Evolutionary conservation across 306 rosid genomes (phyloP).

Genomic region (Vigna radiata): DNA sequence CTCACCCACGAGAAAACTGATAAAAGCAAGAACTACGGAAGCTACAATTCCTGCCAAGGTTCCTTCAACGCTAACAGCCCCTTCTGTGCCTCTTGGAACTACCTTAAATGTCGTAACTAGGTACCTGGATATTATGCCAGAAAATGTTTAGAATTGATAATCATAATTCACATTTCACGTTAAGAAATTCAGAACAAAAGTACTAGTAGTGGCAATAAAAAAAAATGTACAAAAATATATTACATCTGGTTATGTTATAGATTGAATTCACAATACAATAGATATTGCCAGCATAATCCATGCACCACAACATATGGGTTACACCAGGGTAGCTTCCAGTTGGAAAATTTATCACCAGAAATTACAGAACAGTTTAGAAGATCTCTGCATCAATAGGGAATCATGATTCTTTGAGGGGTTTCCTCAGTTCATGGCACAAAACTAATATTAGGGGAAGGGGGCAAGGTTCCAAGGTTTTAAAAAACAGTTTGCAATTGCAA

Average conservation of each 20-base stretch:
- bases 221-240: conserved; percentile 28
- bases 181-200: conserved; percentile 21
- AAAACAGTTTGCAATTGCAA: too few relatives aligned
- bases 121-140: conserved; percentile 63
- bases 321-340: neutral
- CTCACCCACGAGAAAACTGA: conserved; percentile 72
- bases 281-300: neutral
- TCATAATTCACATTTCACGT: conserved; percentile 1
- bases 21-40: conserved; percentile 69
- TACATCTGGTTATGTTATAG: neutral
- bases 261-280: conserved; percentile 35
- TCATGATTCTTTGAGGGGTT: conserved; percentile 18
- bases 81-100: conserved; percentile 99
- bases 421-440: conserved; percentile 17
- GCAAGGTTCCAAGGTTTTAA: neutral
- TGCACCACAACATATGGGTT: neutral
- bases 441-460: neutral
- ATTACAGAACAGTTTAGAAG: neutral
- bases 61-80: conserved; percentile 96
- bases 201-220: neutral
- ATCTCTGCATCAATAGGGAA: neutral
- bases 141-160: conserved; percentile 13
- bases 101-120: conserved; percentile 86
- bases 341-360: neutral
- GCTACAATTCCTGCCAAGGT: conserved; percentile 94